These are phyloP conservation scores for Flaveria brownii DNA, from an alignment of 129 eudicot genomes.

Conservation along the genomic window DNA sequence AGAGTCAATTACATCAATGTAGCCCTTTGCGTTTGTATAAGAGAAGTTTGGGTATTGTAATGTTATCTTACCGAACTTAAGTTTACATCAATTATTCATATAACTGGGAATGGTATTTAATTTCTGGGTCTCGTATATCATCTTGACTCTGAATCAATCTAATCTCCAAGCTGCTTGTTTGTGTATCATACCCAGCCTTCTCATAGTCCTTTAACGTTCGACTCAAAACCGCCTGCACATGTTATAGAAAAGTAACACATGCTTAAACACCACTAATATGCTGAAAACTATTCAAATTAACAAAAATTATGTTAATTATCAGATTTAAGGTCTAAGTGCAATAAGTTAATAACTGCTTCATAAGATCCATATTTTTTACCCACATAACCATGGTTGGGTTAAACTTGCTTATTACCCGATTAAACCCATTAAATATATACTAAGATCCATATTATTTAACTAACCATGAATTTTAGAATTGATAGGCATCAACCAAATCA, in stretches of 20 bases:
- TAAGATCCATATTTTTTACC: background rate
- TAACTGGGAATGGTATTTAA: conserved; percentile 62
- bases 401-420: background rate
- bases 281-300: background rate
- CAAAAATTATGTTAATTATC: background rate
- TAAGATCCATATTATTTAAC: background rate
- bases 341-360: background rate
- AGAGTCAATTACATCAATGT: conserved; percentile 22
- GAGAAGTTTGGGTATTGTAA: background rate
- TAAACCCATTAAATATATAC: background rate
- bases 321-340: background rate
- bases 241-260: conserved; percentile 8
- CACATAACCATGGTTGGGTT: conserved; percentile 6
- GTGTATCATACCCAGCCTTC: conserved; percentile 71
- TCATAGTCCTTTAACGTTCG: conserved; percentile 77
- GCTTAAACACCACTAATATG: conserved; percentile 1
- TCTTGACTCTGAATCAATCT: conserved; percentile 92
- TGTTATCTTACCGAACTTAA: conserved; percentile 19
- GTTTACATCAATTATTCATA: conserved; percentile 40
- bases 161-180: conserved; percentile 95
- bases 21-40: conserved; percentile 18
- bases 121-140: conserved; percentile 80
- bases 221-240: conserved; percentile 66
- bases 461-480: background rate
- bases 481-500: background rate